Conservation (phyloP, 495 filamentous ascomycete species). For the Tuber indicum region DNA sequence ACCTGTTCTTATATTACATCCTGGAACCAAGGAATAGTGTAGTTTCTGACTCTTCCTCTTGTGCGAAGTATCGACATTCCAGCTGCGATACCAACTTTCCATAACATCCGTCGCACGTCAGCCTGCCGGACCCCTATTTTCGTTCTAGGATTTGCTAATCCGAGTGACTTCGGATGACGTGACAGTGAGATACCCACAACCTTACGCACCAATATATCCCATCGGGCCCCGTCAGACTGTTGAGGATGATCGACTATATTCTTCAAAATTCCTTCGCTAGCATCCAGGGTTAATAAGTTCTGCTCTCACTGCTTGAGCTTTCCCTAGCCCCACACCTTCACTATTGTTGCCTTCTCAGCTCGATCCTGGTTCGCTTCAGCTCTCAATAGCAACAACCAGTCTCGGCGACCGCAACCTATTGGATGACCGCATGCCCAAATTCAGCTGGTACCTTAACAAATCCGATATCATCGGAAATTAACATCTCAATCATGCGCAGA, state of each 20-base stretch:
- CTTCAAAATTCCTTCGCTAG: not conserved
- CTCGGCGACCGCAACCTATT: not conserved
- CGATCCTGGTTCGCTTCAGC: conserved; percentile 2
- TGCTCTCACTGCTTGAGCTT: not conserved
- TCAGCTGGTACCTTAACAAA: conserved; percentile 4
- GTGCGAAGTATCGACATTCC: not conserved
- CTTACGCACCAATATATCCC: not conserved
- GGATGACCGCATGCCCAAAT: not conserved
- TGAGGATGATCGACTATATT: not conserved
- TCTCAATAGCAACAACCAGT: not conserved
- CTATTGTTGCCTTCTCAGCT: not conserved
- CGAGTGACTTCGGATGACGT: conserved; percentile 1
- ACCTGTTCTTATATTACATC: not conserved
- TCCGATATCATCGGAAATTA: conserved; percentile 3
- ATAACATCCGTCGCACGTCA: not conserved
- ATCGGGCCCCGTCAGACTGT: not conserved
- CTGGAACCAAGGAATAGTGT: not conserved
- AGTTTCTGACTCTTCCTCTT: not conserved
- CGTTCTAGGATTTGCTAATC: not conserved
- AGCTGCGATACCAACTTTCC: not conserved
- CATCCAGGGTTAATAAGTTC: not conserved
- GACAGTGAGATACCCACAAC: not conserved
- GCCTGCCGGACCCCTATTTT: not conserved
- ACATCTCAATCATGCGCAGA: not conserved
- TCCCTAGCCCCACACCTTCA: not conserved